A percentile compares a stretch with the other conserved stretches of the same genome.
Conservation (phyloP, 1,139 yeast species). For the Suhomyces bokatorum region DNA sequence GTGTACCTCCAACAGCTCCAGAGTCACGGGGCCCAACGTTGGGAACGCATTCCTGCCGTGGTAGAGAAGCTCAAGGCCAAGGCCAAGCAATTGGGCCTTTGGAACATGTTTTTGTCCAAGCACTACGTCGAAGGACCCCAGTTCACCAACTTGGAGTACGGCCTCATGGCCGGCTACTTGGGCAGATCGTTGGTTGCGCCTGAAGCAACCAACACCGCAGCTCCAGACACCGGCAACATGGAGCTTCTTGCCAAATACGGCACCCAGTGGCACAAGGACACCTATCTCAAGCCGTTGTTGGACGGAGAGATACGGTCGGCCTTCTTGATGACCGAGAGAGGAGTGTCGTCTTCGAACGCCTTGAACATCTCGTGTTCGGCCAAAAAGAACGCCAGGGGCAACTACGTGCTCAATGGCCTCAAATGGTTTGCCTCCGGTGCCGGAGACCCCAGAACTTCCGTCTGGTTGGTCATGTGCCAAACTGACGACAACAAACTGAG, state of each 20-base stretch:
- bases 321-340: constrained; percentile 70
- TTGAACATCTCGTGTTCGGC: constrained; percentile 60
- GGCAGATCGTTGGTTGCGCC: constrained; percentile 61
- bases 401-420: constrained; percentile 61
- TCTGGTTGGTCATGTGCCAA: constrained; percentile 70
- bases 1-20: constrained; percentile 44
- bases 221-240: constrained; percentile 81
- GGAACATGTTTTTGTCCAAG: constrained; percentile 65
- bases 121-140: constrained; percentile 65
- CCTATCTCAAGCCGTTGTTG: constrained; percentile 58
- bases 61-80: constrained; percentile 54
- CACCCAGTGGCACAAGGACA: constrained; percentile 48
- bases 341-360: constrained; percentile 67
- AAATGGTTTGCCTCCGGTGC: constrained; percentile 82
- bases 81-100: constrained; percentile 58
- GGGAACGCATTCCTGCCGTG: constrained; percentile 52
- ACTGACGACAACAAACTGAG: constrained; percentile 39
- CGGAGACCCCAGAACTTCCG: constrained; percentile 65
- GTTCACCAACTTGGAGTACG: constrained; percentile 65
- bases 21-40: constrained; percentile 43
- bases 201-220: constrained; percentile 63
- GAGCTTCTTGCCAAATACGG: constrained; percentile 67
- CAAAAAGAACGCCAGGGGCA: constrained; percentile 40
- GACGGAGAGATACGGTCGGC: constrained; percentile 65
- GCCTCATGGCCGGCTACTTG: constrained; percentile 67